Evolutionary conservation across 2,329 filamentous ascomycete genomes (phyloP).

Genomic region (Exophiala mesophila): DNA sequence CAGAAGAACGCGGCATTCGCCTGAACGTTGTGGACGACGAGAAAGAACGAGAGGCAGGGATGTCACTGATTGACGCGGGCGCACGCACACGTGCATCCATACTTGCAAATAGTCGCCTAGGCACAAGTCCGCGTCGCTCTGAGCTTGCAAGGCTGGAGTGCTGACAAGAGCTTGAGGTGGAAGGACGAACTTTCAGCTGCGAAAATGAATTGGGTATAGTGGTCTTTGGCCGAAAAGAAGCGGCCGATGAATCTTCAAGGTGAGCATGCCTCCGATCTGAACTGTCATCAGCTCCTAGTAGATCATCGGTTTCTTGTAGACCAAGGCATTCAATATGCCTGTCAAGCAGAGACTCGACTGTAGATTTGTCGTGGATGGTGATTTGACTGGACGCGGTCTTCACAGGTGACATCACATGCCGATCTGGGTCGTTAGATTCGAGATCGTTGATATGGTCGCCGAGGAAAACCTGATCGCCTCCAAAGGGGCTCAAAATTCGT

Average conservation of each 20-base stretch:
- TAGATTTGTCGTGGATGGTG: conserved; percentile 25
- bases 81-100: conserved; percentile 20
- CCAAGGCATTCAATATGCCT: conserved; percentile 27
- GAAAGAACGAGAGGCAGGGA: neutral
- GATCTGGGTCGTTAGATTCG: neutral
- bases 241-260: neutral
- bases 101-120: conserved; percentile 24
- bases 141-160: conserved; percentile 22
- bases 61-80: neutral
- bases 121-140: conserved; percentile 18
- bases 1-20: conserved; percentile 12
- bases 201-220: conserved; percentile 5
- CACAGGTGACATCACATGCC: neutral
- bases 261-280: neutral
- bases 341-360: conserved; percentile 27
- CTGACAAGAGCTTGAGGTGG: conserved; percentile 15
- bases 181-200: conserved; percentile 9
- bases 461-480: neutral
- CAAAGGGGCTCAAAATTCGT: neutral
- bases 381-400: conserved; percentile 8
- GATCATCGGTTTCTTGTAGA: conserved; percentile 10
- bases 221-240: conserved; percentile 9
- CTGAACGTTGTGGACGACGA: conserved; percentile 4
- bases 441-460: neutral
- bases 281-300: conserved; percentile 1